Percentiles rank a stretch among this genome's conserved stretches.
Evolutionary conservation across 441 rosid genomes (phyloP).

Genomic region (Pelargonium citronellum): DNA sequence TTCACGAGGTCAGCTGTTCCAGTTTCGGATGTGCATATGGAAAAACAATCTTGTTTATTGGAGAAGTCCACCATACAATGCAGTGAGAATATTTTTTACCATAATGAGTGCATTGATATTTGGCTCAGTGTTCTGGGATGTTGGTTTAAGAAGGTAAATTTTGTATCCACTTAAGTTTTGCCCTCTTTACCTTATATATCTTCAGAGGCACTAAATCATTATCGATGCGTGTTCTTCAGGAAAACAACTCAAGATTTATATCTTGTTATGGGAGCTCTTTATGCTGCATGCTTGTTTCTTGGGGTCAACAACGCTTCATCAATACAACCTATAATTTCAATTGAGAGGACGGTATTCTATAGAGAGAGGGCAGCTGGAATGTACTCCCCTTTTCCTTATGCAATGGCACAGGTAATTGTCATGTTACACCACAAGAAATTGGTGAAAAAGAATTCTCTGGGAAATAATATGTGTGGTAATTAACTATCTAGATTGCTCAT

Average conservation of each 20-base stretch:
- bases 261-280: slow-evolving; percentile 79
- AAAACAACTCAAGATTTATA: slow-evolving; percentile 48
- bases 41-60: slow-evolving; percentile 88
- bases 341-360: slow-evolving; percentile 80
- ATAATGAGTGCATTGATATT: slow-evolving; percentile 53
- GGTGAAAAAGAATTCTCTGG: not conserved
- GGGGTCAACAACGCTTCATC: slow-evolving; percentile 85
- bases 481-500: slow-evolving; percentile 7
- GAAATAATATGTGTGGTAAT: not conserved
- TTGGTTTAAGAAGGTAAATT: slow-evolving; percentile 58
- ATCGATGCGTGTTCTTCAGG: slow-evolving; percentile 25
- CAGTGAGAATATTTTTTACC: slow-evolving; percentile 62
- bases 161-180: not conserved
- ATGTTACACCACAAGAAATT: not conserved
- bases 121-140: slow-evolving; percentile 78
- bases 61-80: slow-evolving; percentile 89
- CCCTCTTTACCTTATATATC: not conserved
- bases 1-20: slow-evolving; percentile 51
- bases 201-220: not conserved
- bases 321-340: slow-evolving; percentile 78
- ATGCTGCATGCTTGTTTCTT: slow-evolving; percentile 71
- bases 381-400: slow-evolving; percentile 73
- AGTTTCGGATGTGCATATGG: slow-evolving; percentile 59
- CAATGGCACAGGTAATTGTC: slow-evolving; percentile 56
- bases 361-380: slow-evolving; percentile 91